A percentile compares a stretch with the other conserved stretches of the same genome.
These are phyloP conservation scores for Chlamydomonas asymmetrica DNA, from an alignment of 139 green algal species.

Conservation along the genomic window DNA sequence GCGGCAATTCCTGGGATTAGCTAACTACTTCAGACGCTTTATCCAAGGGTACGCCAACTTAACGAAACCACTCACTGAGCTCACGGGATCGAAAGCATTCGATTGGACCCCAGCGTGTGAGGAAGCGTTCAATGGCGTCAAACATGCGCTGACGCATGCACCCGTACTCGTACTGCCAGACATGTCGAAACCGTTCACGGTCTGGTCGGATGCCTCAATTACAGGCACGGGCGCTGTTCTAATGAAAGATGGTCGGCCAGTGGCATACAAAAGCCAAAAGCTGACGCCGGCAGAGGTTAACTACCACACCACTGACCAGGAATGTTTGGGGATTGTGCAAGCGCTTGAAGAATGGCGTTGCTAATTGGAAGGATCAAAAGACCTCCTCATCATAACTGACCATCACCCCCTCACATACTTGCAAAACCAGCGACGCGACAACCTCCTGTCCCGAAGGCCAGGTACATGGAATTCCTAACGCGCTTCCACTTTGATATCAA, in stretches of 20 bases:
- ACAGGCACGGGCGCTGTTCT: constrained; percentile 29
- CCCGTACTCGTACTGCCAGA: constrained; percentile 22
- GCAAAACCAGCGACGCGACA: background rate
- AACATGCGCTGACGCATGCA: constrained; percentile 17
- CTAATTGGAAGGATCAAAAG: constrained; percentile 26
- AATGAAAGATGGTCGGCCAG: constrained; percentile 28
- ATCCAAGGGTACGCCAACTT: constrained; percentile 36
- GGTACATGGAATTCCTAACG: constrained; percentile 28
- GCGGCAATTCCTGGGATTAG: constrained; percentile 38
- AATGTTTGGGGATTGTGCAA: constrained; percentile 40
- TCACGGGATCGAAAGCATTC: background rate
- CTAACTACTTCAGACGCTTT: constrained; percentile 52
- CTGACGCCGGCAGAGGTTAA: constrained; percentile 34
- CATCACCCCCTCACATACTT: constrained; percentile 34
- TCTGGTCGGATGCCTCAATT: constrained; percentile 32
- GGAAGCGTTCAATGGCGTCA: constrained; percentile 19
- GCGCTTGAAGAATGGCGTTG: constrained; percentile 44
- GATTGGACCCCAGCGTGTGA: background rate
- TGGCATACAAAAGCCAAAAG: constrained; percentile 35
- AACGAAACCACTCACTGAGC: constrained; percentile 29
- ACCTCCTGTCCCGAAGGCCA: background rate
- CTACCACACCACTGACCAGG: constrained; percentile 35
- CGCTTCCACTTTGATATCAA: constrained; percentile 34
- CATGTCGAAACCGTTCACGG: constrained; percentile 9
- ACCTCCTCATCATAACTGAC: constrained; percentile 40